These are phyloP conservation scores for Narthecium ossifragum DNA, from an alignment of 106 monocot species.

Conservation along the genomic window DNA sequence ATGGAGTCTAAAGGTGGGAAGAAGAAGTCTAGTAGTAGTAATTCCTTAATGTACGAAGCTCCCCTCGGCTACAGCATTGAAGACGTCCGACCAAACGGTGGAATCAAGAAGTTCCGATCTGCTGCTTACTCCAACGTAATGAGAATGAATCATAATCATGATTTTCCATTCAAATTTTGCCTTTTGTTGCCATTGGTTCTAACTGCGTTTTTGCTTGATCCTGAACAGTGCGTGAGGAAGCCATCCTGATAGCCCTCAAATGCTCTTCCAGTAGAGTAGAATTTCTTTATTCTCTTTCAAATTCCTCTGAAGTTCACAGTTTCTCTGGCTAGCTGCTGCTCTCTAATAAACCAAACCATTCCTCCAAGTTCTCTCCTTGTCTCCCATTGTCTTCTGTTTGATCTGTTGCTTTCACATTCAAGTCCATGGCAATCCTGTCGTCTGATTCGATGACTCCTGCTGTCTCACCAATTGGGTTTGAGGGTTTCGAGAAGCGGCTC, in stretches of 20 bases:
- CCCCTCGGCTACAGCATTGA: constrained; percentile 95
- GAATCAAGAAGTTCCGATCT: constrained; percentile 86
- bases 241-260: constrained; percentile 71
- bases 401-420: not conserved
- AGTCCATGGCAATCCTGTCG: constrained; percentile 26
- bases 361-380: constrained; percentile 7
- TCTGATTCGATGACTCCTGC: constrained; percentile 12
- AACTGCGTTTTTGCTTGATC: not conserved
- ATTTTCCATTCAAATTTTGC: not conserved
- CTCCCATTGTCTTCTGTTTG: constrained; percentile 9
- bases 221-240: constrained; percentile 75
- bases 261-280: constrained; percentile 32
- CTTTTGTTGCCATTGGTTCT: not conserved
- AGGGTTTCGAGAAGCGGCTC: constrained; percentile 94
- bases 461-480: constrained; percentile 70
- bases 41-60: constrained; percentile 70
- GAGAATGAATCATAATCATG: not conserved
- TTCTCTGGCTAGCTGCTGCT: constrained; percentile 60
- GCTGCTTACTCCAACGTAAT: constrained; percentile 98
- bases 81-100: constrained; percentile 87
- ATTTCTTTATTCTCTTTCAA: constrained; percentile 10
- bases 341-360: constrained; percentile 22
- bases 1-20: constrained; percentile 90
- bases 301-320: not conserved
- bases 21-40: constrained; percentile 64